Percentiles rank a stretch among this genome's conserved stretches.
phyloP scores from a whole-genome alignment of 2,329 filamentous ascomycete species.

The Aspergillus sp. region DNA sequence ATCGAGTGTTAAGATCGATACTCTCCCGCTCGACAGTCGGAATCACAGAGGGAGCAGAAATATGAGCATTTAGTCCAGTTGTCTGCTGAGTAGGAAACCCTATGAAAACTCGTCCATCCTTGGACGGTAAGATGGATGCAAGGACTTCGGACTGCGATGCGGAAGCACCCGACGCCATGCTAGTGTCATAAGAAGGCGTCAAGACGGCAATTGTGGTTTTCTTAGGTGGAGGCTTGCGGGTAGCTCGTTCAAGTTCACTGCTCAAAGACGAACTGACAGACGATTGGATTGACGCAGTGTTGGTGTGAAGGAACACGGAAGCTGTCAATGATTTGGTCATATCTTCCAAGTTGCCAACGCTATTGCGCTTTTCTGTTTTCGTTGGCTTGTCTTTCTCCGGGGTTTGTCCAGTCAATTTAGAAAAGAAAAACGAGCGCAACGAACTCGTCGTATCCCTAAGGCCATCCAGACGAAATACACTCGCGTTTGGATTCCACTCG shows the following conservation, averaged over 20 bases:
- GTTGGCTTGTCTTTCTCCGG: conserved; percentile 32
- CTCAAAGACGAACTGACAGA: conserved; percentile 66
- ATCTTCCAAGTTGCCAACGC: conserved; percentile 61
- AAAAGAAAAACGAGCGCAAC: conserved; percentile 67
- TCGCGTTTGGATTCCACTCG: conserved; percentile 65
- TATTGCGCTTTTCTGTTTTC: conserved; percentile 48
- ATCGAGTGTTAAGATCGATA: conserved; percentile 91
- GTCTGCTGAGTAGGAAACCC: conserved; percentile 97
- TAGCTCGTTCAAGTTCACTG: conserved; percentile 84
- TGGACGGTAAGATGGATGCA: conserved; percentile 79
- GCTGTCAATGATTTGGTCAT: conserved; percentile 64
- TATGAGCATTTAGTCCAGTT: conserved; percentile 85
- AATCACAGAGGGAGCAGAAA: conserved; percentile 92
- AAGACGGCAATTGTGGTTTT: conserved; percentile 77
- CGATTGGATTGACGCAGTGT: conserved; percentile 73
- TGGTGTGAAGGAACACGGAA: conserved; percentile 82
- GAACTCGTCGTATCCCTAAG: conserved; percentile 49
- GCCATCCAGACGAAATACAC: conserved; percentile 31
- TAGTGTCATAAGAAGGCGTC: conserved; percentile 84
- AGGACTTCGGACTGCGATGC: conserved; percentile 61
- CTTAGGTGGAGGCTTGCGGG: conserved; percentile 93
- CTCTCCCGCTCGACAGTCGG: conserved; percentile 95
- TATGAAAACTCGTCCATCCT: conserved; percentile 89
- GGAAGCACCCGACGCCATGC: conserved; percentile 57
- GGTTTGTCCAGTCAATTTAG: conserved; percentile 59